Conservation (phyloP, 2,329 filamentous ascomycete species). For the Pyrenophora teres region DNA sequence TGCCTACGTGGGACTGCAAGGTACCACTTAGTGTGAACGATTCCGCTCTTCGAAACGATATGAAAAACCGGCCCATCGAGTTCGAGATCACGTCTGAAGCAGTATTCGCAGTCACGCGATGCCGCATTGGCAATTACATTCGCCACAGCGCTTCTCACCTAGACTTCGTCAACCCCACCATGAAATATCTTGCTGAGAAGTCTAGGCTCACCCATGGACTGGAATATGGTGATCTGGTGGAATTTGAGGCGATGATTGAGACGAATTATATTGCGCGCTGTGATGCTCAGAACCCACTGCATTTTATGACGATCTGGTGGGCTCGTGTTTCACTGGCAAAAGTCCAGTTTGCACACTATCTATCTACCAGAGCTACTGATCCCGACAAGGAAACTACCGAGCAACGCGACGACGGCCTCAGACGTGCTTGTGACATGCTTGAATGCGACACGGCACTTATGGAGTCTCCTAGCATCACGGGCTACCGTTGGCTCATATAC, state of each 20-base stretch:
- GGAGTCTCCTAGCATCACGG: conserved; percentile 48
- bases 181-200: conserved; percentile 47
- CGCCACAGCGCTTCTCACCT: conserved; percentile 51
- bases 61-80: conserved; percentile 47
- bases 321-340: conserved; percentile 55
- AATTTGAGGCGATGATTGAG: conserved; percentile 49
- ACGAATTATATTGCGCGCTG: conserved; percentile 46
- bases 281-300: conserved; percentile 33
- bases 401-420: conserved; percentile 35
- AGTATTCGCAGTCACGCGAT: conserved; percentile 56
- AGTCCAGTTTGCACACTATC: conserved; percentile 56
- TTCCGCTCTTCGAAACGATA: conserved; percentile 48
- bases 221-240: conserved; percentile 33
- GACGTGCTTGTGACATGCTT: conserved; percentile 48
- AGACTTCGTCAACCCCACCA: conserved; percentile 52
- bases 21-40: conserved; percentile 60
- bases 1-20: conserved; percentile 56
- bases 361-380: conserved; percentile 36
- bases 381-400: conserved; percentile 20
- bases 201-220: conserved; percentile 17
- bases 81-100: conserved; percentile 54
- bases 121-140: conserved; percentile 53
- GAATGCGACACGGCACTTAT: conserved; percentile 55
- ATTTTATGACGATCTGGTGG: conserved; percentile 55
- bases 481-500: conserved; percentile 51